Base-by-base conservation (phyloP, 2,329 filamentous ascomycete genomes). In the Colletotrichum sp. region DNA sequence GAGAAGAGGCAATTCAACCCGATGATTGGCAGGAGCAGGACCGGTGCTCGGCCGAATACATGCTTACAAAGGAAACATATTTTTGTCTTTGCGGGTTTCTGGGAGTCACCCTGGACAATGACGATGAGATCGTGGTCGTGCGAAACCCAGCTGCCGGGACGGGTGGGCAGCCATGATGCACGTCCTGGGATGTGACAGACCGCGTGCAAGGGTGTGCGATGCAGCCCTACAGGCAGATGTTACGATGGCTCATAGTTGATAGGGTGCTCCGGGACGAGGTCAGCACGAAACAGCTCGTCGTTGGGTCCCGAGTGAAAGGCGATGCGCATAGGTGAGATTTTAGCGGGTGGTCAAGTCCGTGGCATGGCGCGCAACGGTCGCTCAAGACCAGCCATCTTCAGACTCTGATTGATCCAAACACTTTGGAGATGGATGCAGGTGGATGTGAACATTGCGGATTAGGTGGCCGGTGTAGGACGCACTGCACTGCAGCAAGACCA, bases 1-100 rank as follows among this genome's bases (percentile, higher is more conserved):
- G 61, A 67, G 15, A 62, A 22, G 36, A 55, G 8, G 36, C 32
- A 52, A 27, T 67, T 36, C 19, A 25, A n/a, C 3, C 29, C 29
- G 30, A 29, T 75, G 66, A 77, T 77, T 77, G 75, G 75, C 25
- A 55, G 25, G 25, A 25, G 5, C 22, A 39, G 6, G 29, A 69
- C 30, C 27, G n/a, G 16, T 55, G 66, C 25, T 57, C 15, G 67
- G 44, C 13, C 32, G 52, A 61, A 39, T 6, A 61, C 62, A 36
- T 71, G 75, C 75, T 77, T 61, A 77, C 75, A 71, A 66, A 77
- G 67, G 65, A 67, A 71, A 59, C 36, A 61, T 75, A 77, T 77
- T 75, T 77, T 77, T 75, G 71, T 77, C 66, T 55, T 36, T 25
- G n/a, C 59, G 16, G 34, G 9, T 8, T 55, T 44, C 49, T 13